phyloP scores from a whole-genome alignment of 129 eudicot genomes.

The Lactuca sativa region DNA sequence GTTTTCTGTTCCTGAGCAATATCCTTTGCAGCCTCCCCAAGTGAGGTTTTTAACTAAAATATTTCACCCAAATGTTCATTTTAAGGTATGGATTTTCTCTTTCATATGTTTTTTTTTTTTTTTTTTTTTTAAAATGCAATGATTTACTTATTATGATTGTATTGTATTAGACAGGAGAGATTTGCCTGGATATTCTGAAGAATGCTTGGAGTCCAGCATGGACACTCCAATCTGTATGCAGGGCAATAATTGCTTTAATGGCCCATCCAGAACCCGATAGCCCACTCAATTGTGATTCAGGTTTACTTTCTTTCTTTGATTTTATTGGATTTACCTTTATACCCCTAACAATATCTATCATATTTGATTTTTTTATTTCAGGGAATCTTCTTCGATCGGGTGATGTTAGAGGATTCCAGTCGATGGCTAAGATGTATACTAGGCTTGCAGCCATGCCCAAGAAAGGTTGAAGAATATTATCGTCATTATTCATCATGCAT shows the following conservation, averaged over 20 bases:
- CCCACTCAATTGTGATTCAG: constrained; percentile 97
- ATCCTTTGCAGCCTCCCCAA: constrained; percentile 99
- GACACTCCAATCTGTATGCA: constrained; percentile 95
- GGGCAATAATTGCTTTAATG: constrained; percentile 98
- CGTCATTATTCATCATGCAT: neutral
- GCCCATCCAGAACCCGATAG: constrained; percentile 99
- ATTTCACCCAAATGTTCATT: constrained; percentile 97
- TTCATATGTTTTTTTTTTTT: neutral
- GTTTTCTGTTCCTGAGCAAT: constrained; percentile 94
- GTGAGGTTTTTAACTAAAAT: constrained; percentile 94
- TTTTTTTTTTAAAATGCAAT: neutral
- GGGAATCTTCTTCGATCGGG: constrained; percentile 96
- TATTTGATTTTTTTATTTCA: constrained; percentile 3
- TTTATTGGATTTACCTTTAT: neutral
- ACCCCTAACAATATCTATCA: neutral
- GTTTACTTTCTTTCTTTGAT: constrained; percentile 28
- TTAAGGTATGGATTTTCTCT: constrained; percentile 54
- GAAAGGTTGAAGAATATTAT: constrained; percentile 57
- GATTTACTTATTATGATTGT: constrained; percentile 17
- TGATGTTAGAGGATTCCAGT: constrained; percentile 81
- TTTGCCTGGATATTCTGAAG: constrained; percentile 96
- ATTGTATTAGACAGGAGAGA: constrained; percentile 78
- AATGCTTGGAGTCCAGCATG: constrained; percentile 99
- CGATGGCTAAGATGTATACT: constrained; percentile 97
- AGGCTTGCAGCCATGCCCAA: constrained; percentile 97